Evolutionary conservation across 768 basidiomycete genomes (phyloP), one percentile per base, ranked within the genome.

Genomic region (Mrakia blollopis): DNA sequence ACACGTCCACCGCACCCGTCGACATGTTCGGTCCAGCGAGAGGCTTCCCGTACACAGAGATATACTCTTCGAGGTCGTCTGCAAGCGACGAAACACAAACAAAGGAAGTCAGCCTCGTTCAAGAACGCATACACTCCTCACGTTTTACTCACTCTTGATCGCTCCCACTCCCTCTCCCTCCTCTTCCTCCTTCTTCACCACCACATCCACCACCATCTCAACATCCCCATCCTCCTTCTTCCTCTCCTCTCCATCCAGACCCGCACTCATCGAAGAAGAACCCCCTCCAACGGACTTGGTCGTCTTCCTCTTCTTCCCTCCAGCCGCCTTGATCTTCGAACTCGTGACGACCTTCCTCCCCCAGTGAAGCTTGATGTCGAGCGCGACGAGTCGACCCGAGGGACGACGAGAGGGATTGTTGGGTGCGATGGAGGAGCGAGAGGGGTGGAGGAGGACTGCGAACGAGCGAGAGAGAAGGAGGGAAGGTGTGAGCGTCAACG

Each of bases 291-390:
- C 63, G 63, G 11, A 2, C 11, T 18, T 39, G 3, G 35, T 25
- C 35, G 44, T 68, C 65, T 68, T 68, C 25, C 23, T 41, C 37
- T 68, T 68, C 25, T 68, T 68, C 35, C 32, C 1, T 13, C 57
- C 57, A n/a, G n/a, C n/a, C n/a, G n/a, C n/a, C 57, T 57, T 57
- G 7, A 4, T 23, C 28, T 57, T 57, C 1, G 25, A 25, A 1
- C 7, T 57, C 25, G 57, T 13, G 9, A 28, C 23, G 65, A 68
- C 37, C 65, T 68, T 68, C 25, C 65, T 35, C 37, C 65, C 65
- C 65, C 65, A 68, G 65, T 68, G 35, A 21, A 68, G 65, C 23
- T 68, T 68, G 65, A 68, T n/a, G 65, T 68, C 65, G 39, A 68
- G 25, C 14, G 21, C 65, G 39, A 68, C 35, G 65, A 68, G 65